A percentile compares a stretch with the other conserved stretches of the same genome.
Evolutionary conservation across 345 rosid species (phyloP).

Genomic region (Balakata baccata): DNA sequence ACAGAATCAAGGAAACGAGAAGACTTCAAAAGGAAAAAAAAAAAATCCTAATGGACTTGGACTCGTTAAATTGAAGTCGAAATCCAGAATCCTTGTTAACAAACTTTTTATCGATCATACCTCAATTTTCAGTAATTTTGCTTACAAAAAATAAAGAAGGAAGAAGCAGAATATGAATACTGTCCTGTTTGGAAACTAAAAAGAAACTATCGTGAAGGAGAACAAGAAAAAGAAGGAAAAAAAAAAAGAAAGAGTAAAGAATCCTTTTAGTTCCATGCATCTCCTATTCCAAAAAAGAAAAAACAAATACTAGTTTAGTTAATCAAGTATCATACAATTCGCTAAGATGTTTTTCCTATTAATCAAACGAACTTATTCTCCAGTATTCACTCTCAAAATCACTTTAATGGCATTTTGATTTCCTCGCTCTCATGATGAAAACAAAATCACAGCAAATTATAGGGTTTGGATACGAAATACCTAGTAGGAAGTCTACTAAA

Average conservation of each 20-base stretch:
- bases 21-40: neutral
- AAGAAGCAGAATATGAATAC: slow-evolving; percentile 6
- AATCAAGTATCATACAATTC: neutral
- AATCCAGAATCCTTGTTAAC: neutral
- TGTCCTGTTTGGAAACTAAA: neutral
- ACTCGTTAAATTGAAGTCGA: neutral
- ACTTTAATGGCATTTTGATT: neutral
- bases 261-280: neutral
- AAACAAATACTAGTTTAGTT: neutral
- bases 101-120: neutral
- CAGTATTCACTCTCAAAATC: neutral
- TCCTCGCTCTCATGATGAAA: neutral
- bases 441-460: neutral
- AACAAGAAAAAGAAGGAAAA: neutral
- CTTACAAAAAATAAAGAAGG: neutral
- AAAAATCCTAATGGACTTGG: neutral
- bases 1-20: neutral
- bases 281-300: neutral
- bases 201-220: neutral
- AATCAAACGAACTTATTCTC: neutral
- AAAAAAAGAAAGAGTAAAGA: neutral
- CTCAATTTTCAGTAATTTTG: neutral
- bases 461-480: slow-evolving; percentile 24
- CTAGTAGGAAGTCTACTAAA: slow-evolving; percentile 51
- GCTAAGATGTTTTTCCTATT: neutral